Percentiles rank a stretch among this genome's conserved stretches.
Conservation (phyloP, 129 eudicot genomes). For the Logfia minima region DNA sequence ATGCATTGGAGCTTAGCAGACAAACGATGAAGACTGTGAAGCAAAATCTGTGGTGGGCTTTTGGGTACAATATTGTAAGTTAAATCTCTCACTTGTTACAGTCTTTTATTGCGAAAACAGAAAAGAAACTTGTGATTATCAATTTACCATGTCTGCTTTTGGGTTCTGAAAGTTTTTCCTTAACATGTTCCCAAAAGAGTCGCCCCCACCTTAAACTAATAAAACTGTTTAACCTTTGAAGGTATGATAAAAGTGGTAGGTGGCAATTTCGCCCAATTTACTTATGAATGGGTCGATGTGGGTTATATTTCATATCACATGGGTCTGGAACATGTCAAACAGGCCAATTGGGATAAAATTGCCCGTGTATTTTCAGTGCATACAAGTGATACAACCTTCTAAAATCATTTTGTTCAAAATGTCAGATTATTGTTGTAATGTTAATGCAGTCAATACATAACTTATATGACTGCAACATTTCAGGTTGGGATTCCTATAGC, state of each 20-base stretch:
- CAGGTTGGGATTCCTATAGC: slow-evolving; percentile 96
- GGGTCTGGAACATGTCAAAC: neutral
- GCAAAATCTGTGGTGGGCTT: slow-evolving; percentile 99
- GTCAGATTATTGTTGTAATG: neutral
- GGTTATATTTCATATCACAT: neutral
- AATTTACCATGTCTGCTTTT: no score
- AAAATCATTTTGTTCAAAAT: neutral
- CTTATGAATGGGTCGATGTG: neutral
- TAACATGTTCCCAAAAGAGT: neutral
- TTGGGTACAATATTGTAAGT: slow-evolving; percentile 94
- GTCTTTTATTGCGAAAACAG: neutral
- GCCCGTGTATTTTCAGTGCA: neutral
- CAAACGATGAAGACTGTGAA: slow-evolving; percentile 94
- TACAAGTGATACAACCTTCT: neutral
- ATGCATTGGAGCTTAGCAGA: slow-evolving; percentile 93
- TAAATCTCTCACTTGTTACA: slow-evolving; percentile 5
- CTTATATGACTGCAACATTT: neutral
- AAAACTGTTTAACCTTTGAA: neutral
- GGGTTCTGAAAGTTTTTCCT: no score
- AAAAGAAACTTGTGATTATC: neutral
- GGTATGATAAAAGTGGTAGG: neutral
- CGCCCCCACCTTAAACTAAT: neutral
- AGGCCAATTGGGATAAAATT: neutral
- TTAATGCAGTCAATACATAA: neutral
- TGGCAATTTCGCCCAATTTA: neutral